These are phyloP conservation scores for Clitoria ternatea DNA, from an alignment of 306 rosid species.

Conservation along the genomic window DNA sequence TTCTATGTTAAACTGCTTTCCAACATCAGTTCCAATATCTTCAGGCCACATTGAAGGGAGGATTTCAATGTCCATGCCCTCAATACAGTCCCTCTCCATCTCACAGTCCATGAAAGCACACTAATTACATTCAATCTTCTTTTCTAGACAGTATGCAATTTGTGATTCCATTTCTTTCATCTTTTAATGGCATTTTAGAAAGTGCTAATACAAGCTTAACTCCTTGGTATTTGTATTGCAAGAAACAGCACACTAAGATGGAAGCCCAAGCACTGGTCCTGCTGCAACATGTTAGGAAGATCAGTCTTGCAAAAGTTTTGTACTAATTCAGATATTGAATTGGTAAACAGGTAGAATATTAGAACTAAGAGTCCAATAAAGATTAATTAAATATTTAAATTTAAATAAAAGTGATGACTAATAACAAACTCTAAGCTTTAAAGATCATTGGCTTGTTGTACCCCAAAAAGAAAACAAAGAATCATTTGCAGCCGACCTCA, in stretches of 20 bases:
- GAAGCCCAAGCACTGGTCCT: not conserved
- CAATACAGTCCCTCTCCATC: constrained; percentile 59
- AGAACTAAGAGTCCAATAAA: not conserved
- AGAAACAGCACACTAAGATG: not conserved
- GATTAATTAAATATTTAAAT: not conserved
- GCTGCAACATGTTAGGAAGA: not conserved
- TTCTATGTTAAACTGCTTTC: constrained; percentile 79
- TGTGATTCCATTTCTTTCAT: not conserved
- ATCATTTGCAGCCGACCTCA: not conserved
- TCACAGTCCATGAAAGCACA: constrained; percentile 47
- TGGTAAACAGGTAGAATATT: not conserved
- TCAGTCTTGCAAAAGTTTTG: not conserved
- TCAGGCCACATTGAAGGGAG: constrained; percentile 97
- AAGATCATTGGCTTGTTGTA: not conserved
- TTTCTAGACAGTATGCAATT: not conserved
- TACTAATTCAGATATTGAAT: not conserved
- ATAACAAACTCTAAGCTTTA: not conserved
- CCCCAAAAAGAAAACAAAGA: not conserved
- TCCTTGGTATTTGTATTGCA: not conserved
- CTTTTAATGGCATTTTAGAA: not conserved
- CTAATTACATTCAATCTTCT: constrained; percentile 30
- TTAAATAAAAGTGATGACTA: not conserved
- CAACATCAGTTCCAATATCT: constrained; percentile 59
- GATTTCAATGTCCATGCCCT: constrained; percentile 70
- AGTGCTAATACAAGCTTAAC: not conserved